Base-by-base conservation (phyloP, 441 rosid species). In the Arabidopsis hybrid region DNA sequence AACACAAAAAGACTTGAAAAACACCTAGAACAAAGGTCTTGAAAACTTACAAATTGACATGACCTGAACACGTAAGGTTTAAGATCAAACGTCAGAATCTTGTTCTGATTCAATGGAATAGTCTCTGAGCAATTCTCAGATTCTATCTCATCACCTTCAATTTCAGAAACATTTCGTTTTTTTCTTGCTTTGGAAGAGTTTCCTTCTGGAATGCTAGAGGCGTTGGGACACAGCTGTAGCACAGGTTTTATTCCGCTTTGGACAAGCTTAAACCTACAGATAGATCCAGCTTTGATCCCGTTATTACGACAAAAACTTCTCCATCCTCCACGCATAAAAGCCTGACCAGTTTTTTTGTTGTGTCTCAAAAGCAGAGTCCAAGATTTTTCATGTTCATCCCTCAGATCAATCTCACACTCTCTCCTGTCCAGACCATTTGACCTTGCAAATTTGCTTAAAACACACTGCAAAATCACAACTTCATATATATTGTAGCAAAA, bases 281-380 rank as follows among this genome's bases (percentile, higher is more conserved):
- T 18, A 38, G 58, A 47, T 35, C 59, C 67, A 2, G 36, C 60
- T 21, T 60, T 36, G 14, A 58, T 29, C 1, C 16, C 50, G 39
- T 71, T 61, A 3, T 51, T 9, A 29, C 40, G 13, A 7, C 65
- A 71, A 46, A 71, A 71, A 5, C 1, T 21, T 18, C 50, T 71
- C 66, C 65, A 60, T 7, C 74, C 67, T 17, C 67, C 39, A 7
- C 56, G 53, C 3, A 71, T 21, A 35, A 8, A 47, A 60, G 16
- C 66, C 36, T 58, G 64, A 18, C 55, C 67, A 60, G 38, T 12
- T 5, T 0, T 4, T 31, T 47, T n/a, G 43, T 47, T 71, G 67
- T 71, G 42, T 71, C 66, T 49, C 12, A 61, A 50, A 61, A 26
- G 66, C 50, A 71, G 8, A 71, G 46, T 59, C 67, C 40, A 60